Evolutionary conservation across 345 rosid species (phyloP).

Genomic region (Populus nigra): DNA sequence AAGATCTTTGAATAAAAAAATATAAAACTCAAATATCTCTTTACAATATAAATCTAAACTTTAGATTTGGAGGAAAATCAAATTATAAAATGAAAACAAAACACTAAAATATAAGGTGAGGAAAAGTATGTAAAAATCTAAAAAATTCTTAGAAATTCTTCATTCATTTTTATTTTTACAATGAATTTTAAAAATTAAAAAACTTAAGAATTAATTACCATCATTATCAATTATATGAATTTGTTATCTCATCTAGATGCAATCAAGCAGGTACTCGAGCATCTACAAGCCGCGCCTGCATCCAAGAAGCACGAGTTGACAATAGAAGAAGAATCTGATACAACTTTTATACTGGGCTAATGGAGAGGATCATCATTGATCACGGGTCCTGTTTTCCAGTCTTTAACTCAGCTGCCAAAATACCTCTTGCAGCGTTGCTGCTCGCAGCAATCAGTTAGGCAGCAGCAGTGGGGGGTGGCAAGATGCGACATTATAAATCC

Average conservation of each 20-base stretch:
- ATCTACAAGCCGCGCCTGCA: slow-evolving; percentile 44
- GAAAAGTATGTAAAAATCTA: too few species aligned
- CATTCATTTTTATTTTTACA: accelerated
- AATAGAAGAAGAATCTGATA: slow-evolving; percentile 72
- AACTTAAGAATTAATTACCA: too few species aligned
- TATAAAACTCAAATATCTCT: too few species aligned
- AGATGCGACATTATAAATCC: not conserved
- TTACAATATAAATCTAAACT: too few species aligned
- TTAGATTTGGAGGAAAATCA: too few species aligned
- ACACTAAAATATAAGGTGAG: too few species aligned
- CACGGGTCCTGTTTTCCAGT: not conserved
- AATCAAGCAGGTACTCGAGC: slow-evolving; percentile 43
- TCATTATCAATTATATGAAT: too few species aligned
- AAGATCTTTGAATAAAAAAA: too few species aligned
- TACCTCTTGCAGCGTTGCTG: not conserved
- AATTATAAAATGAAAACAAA: too few species aligned
- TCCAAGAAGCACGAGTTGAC: slow-evolving; percentile 57
- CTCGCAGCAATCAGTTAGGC: not conserved
- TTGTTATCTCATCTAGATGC: slow-evolving; percentile 42
- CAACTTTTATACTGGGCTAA: not conserved
- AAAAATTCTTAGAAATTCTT: too few species aligned
- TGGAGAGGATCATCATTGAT: not conserved
- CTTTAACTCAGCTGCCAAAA: not conserved
- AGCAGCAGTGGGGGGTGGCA: too few species aligned
- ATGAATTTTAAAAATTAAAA: too few species aligned